Percentiles rank a stretch among this genome's conserved stretches.
Conservation (phyloP, 768 basidiomycete genomes). For the Tricholoma saponaceum region DNA sequence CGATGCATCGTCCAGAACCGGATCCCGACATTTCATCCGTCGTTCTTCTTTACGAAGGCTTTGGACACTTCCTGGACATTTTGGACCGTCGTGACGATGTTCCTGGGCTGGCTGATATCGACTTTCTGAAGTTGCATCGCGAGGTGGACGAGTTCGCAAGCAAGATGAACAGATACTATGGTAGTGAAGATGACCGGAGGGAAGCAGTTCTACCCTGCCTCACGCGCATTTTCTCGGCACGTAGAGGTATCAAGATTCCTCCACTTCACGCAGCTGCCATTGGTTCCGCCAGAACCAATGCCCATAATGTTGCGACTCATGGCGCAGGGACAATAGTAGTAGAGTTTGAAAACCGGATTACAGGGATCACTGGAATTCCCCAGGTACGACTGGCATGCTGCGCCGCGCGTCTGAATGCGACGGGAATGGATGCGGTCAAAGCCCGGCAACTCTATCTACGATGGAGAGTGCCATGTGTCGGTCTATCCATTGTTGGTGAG, state of each 20-base stretch:
- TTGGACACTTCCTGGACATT: background rate
- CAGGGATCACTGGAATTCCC: background rate
- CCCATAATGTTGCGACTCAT: background rate
- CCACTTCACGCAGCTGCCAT: background rate
- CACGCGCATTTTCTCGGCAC: background rate
- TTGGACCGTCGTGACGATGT: background rate
- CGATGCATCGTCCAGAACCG: background rate
- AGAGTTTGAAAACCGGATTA: background rate
- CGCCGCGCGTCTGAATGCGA: background rate
- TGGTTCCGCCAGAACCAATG: background rate
- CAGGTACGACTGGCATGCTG: background rate
- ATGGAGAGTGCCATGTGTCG: background rate
- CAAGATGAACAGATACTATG: background rate
- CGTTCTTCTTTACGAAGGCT: background rate
- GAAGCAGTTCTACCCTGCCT: conserved; percentile 22
- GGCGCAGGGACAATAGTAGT: background rate
- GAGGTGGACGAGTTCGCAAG: background rate
- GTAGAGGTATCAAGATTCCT: background rate
- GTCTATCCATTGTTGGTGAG: background rate
- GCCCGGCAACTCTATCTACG: background rate
- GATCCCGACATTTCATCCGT: background rate
- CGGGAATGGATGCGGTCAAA: background rate
- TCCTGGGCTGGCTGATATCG: background rate
- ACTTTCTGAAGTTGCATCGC: background rate
- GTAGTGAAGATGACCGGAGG: background rate